These are phyloP conservation scores for Niveomyces coronatus DNA, from an alignment of 2,329 filamentous ascomycete species.

Conservation along the genomic window DNA sequence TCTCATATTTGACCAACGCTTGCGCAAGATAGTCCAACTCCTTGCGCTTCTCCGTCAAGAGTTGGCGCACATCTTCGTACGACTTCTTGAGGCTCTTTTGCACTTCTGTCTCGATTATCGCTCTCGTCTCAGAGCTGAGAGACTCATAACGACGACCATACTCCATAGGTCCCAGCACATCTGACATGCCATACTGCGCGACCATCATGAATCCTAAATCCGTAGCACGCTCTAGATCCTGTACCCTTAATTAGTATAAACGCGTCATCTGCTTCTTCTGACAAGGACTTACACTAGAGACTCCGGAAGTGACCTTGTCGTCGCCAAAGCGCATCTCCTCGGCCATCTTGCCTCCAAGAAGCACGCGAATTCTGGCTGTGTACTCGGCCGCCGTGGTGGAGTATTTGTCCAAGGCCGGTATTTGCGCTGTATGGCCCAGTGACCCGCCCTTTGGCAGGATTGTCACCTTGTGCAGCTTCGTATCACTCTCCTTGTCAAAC, in stretches of 20 bases:
- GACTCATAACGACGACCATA: slow-evolving; percentile 69
- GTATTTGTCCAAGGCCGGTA: slow-evolving; percentile 89
- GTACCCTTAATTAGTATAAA: slow-evolving; percentile 18
- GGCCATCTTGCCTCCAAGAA: slow-evolving; percentile 77
- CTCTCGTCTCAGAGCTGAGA: slow-evolving; percentile 77
- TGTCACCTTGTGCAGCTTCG: slow-evolving; percentile 89
- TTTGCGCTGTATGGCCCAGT: slow-evolving; percentile 75
- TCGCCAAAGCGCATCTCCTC: slow-evolving; percentile 86
- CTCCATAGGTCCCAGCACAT: slow-evolving; percentile 80
- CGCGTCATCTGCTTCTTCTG: neutral
- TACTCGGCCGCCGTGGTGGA: slow-evolving; percentile 80
- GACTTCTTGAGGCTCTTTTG: slow-evolving; percentile 75
- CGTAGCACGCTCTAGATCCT: slow-evolving; percentile 81
- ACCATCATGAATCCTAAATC: slow-evolving; percentile 79
- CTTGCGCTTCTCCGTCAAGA: slow-evolving; percentile 65
- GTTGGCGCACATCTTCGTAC: slow-evolving; percentile 58
- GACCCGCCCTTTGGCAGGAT: slow-evolving; percentile 84
- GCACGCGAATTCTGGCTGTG: slow-evolving; percentile 66
- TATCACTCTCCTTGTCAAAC: slow-evolving; percentile 60
- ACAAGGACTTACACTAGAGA: slow-evolving; percentile 54
- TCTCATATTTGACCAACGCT: slow-evolving; percentile 90
- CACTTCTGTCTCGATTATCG: slow-evolving; percentile 80
- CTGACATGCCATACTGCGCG: slow-evolving; percentile 81
- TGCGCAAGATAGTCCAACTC: slow-evolving; percentile 83
- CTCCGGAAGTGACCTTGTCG: slow-evolving; percentile 87